Evolutionary conservation across 306 rosid species (phyloP), one percentile per base, ranked within the genome.

Genomic region (Lathyrus aphaca): DNA sequence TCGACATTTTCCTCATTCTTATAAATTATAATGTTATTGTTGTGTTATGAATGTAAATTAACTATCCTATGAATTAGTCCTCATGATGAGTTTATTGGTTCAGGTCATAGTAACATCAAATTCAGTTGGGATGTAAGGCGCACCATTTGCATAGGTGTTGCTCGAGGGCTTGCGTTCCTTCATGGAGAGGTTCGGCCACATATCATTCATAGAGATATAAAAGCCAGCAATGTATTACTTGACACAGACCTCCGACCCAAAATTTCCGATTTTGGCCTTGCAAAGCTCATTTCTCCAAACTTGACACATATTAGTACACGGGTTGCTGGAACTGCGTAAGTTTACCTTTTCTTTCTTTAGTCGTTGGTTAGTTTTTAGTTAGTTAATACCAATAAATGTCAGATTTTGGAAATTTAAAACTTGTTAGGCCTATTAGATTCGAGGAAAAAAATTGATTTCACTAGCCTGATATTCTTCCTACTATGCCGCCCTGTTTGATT

Each of bases 221-320:
- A 35, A 35, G 39, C 48, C 48, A 43, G 48, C 48, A 90, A 88
- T 74, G 72, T 88, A 49, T 82, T 90, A 37, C 88, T 91, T 49
- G 95, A 88, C 67, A 79, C 69, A 68, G 79, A 86, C 37, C 79
- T 91, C 18, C 64, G 65, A 4, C 89, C 95, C 27, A 88, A 88
- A 78, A 88, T 91, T 56, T 84, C 97, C 45, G 95, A 91, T 82
- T 91, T 92, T 71, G 98, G 98, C 54, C 96, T 92, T 44, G 98
- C 98, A 63, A 92, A 84, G 83, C 79, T 92, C 27, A 83, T 92
- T 32, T 72, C 89, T 5, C 79, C 87, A 59, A 74, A 85, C 76
- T 10, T 81, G 29, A 35, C 39, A 2, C 39, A 35, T 35, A 35
- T 35, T 35, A 35, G 39, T 7, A 35, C 39, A 35, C 7, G 39